Evolutionary conservation across 2,329 filamentous ascomycete genomes (phyloP), one percentile per base, ranked within the genome.

Genomic region (Colletotrichum endophyticum): DNA sequence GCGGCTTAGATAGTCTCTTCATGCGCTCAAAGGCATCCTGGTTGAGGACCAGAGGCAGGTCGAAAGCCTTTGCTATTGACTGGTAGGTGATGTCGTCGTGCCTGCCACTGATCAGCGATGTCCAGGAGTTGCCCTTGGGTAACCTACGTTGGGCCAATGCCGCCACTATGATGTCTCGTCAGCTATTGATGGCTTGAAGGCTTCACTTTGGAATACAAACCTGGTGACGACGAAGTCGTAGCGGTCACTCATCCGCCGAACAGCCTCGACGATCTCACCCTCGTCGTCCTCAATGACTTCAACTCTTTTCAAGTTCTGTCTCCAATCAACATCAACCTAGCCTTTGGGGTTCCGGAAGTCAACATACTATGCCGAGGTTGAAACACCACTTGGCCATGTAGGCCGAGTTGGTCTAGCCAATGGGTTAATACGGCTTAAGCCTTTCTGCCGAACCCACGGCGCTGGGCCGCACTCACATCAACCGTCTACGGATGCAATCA

Each of bases 31-130:
- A 94, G 0, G 96, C 93, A 74, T 92, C 91, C 59, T 95, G 87
- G 87, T 99, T 95, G 32, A 98, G 90, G 79, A 93, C 91, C 22
- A 99, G 88, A 16, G 93, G 91, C 9, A 98, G 89, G 59, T 88
- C 87, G 84, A 98, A 99, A 9, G 96, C 97, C 83, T 95, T 96
- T 78, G 95, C 96, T 83, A 99, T 98, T 53, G 95, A 96, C 82
- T 95, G 90, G 87, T 99, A 99, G 30, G 97, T 99, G 80, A 99
- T 99, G 83, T 99, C 97, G 85, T 99, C 97, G 88, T 99, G 96
- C 72, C 95, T 98, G 80, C 59, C 6, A 15, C 27, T 12, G n/a
- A 36, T 76, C 44, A 76, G 64, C 57, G 8, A 59, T 59, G 28
- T n/a, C 39, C 49, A 56, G 4, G 15, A 15, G 15, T 9, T n/a